Base-by-base conservation (phyloP, 2,329 filamentous ascomycete genomes). In the Microcyclospora pomicola region DNA sequence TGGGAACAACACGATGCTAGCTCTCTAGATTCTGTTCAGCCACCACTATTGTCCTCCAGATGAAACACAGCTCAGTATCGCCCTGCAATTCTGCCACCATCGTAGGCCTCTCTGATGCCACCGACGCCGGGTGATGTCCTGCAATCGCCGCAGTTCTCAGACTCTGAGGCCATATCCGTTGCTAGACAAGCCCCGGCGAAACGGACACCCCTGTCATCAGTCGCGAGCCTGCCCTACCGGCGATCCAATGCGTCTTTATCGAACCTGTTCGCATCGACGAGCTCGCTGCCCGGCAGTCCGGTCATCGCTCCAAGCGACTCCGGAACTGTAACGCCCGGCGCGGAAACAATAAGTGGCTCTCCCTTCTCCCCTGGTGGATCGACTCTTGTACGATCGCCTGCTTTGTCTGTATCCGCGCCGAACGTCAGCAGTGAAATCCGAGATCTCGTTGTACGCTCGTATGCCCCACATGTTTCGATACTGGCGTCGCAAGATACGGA, bases 401-500 rank as follows among this genome's bases (percentile, higher is more conserved):
- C 54, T 15, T 57, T 54, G 43, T 43, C 50, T 52, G 39, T 53
- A 46, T 33, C 67, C 63, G 70, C 34, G 11, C 36, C 35, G 6
- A 47, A 43, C 35, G 39, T 39, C 6, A 34, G 34, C 31, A 48
- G 75, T 44, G 73, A 77, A 52, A 65, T 70, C 36, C 63, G 72
- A 39, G 69, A 70, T 27, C 65, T 94, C 35, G 79, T 96, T 32
- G 68, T 92, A 38, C 79, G 80, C 42, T 80, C 86, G 2, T 94
- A 94, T 56, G 83, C 88, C 11, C 92, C 91, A 1, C 82, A 91
- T 45, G 76, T 98, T 33, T 83, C 82, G 6, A 75, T 98, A 19
- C 80, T 87, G 49, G 75, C 85, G n/a, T 94, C 88, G 11, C 66
- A 73, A 12, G 88, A 96, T 55, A 91, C 85, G 1, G 82, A 95